Evolutionary conservation across 495 filamentous ascomycete genomes (phyloP), one percentile per base, ranked within the genome.

Genomic region (Daldinia caldariorum): DNA sequence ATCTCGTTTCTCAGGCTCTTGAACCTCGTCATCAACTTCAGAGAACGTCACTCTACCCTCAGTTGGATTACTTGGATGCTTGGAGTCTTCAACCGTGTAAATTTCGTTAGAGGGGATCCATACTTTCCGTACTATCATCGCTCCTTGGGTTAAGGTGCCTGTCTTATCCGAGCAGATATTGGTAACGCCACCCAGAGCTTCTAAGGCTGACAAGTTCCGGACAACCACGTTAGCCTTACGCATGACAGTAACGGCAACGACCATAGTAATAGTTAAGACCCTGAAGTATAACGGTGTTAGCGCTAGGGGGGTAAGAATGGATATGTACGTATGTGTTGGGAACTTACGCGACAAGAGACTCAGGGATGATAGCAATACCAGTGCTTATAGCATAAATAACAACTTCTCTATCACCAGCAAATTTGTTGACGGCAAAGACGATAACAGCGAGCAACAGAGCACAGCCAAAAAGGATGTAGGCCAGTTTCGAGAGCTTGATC

Each of bases 91-190:
- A 35, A 91, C 85, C 6, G 84, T 87, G 73, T 84, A 87, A 50
- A 87, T 81, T 4, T 77, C 81, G 0, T 81, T 79, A 12, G 82
- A 84, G 0, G 92, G 92, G 56, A 95, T 82, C 92, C 92, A 97
- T 2, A 88, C 91, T 69, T 92, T 91, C 64, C 89, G 88, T 14
- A 92, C 88, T 12, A 94, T 89, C 91, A 93, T 84, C 73, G 89
- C 80, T n/a, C 89, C 89, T 73, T 91, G 88, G 0, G 92, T 95
- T 18, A 95, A 80, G 0, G 92, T 95, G 4, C 92, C 92, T 2
- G 92, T 95, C 75, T 95, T 95, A 78, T 95, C 92, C 8, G 91
- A 94, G 77, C 92, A 95, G 69, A 95, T 94, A 72, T 94, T 94
- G 59, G 91, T 94, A 38, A 94, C 90, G 39, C 91, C 92, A 12